Conservation (phyloP, 192 early-diverging fungal genomes). For the Umbelopsis ramanniana region DNA sequence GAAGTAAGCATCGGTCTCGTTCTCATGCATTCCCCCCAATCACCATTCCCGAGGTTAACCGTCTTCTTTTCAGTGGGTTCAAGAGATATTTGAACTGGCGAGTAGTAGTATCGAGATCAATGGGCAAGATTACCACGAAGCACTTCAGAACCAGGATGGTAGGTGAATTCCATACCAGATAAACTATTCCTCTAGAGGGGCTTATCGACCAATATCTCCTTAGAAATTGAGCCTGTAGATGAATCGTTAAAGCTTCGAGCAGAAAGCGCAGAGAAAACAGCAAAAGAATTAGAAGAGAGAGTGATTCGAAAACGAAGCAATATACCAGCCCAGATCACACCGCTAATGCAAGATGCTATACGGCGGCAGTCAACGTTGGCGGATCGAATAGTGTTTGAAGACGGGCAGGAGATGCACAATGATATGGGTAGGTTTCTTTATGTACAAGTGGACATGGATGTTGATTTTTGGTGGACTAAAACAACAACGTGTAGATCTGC, state of each 20-base stretch:
- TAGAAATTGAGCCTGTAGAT: constrained; percentile 46
- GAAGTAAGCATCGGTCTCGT: background rate
- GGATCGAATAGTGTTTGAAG: constrained; percentile 44
- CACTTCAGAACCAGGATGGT: constrained; percentile 39
- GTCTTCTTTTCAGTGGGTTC: constrained; percentile 43
- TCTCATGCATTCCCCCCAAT: background rate
- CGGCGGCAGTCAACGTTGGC: constrained; percentile 39
- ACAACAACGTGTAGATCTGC: background rate
- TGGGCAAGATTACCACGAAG: constrained; percentile 44
- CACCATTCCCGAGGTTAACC: background rate
- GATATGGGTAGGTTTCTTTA: background rate
- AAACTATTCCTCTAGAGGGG: no score
- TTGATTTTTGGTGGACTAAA: background rate
- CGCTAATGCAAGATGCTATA: constrained; percentile 46
- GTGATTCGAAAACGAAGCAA: constrained; percentile 45
- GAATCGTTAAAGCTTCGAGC: constrained; percentile 37
- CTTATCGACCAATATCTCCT: background rate
- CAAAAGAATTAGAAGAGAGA: constrained; percentile 40
- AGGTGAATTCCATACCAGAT: background rate
- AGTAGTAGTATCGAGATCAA: constrained; percentile 42
- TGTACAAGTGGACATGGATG: background rate
- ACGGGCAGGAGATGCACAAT: constrained; percentile 4
- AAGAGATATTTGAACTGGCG: constrained; percentile 38
- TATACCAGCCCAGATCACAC: constrained; percentile 49
- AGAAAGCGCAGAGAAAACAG: constrained; percentile 34